Evolutionary conservation across 768 basidiomycete species (phyloP).

Genomic region (Melanogaster broomeanus): DNA sequence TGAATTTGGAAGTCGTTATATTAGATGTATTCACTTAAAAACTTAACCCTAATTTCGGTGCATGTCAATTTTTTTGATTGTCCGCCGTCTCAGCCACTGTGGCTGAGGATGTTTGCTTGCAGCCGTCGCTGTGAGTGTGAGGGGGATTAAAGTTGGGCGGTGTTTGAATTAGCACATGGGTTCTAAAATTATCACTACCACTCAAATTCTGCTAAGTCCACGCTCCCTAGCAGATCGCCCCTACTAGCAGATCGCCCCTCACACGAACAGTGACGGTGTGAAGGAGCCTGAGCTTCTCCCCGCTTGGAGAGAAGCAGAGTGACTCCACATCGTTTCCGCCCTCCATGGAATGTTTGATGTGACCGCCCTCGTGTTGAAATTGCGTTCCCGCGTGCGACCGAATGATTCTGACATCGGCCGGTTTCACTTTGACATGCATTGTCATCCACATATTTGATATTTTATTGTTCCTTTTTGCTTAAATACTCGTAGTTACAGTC

Average conservation of each 20-base stretch:
- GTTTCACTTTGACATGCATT: too few species aligned
- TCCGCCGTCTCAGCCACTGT: not conserved
- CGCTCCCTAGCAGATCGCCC: not conserved
- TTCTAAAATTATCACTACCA: not conserved
- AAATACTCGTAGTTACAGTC: too few species aligned
- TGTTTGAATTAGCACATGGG: not conserved
- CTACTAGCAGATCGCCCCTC: too few species aligned
- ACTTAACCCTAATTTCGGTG: not conserved
- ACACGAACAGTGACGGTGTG: not conserved
- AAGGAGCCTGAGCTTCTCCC: not conserved
- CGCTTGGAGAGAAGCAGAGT: too few species aligned
- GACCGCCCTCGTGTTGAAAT: too few species aligned
- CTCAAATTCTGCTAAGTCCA: not conserved
- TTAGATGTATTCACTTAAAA: not conserved
- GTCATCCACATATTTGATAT: too few species aligned
- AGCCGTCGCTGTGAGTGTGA: constrained; percentile 4
- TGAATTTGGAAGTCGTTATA: not conserved
- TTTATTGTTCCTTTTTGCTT: too few species aligned
- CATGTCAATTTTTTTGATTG: constrained; percentile 1
- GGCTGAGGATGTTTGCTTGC: constrained; percentile 1
- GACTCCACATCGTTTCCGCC: too few species aligned
- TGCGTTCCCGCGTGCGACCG: too few species aligned
- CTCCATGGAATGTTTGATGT: too few species aligned
- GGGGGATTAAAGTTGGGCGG: constrained; percentile 1
- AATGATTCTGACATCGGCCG: too few species aligned